Evolutionary conservation across 345 rosid species (phyloP).

Genomic region (Citrus australasica): DNA sequence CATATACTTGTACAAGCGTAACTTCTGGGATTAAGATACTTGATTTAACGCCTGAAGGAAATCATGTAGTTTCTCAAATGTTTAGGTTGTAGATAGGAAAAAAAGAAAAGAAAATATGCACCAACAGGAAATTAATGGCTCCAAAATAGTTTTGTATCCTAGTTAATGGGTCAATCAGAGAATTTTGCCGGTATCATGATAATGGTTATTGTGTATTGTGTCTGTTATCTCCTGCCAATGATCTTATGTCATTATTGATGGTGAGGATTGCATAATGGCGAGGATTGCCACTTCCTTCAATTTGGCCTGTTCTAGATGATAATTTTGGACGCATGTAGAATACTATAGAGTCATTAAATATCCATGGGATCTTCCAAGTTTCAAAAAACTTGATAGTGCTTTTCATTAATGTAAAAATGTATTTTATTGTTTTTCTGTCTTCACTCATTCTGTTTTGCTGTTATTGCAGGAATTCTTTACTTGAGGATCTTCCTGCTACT

Average conservation of each 20-base stretch:
- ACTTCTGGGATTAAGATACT: constrained; percentile 42
- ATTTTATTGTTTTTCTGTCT: neutral
- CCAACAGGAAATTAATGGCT: constrained; percentile 32
- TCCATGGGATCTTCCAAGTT: constrained; percentile 25
- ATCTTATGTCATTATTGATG: constrained; percentile 4
- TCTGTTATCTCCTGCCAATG: neutral
- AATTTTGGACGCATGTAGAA: constrained; percentile 4
- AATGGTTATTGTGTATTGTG: constrained; percentile 4
- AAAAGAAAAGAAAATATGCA: constrained; percentile 17
- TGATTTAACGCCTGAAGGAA: constrained; percentile 26
- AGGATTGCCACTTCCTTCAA: constrained; percentile 12
- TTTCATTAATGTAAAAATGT: neutral
- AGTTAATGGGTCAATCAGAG: neutral
- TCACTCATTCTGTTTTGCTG: constrained; percentile 10
- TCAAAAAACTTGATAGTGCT: neutral
- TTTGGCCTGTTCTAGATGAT: neutral
- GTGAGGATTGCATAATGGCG: constrained; percentile 3
- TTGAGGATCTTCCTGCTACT: constrained; percentile 35
- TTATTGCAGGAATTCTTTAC: constrained; percentile 44
- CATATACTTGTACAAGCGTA: constrained; percentile 63
- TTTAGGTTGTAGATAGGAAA: constrained; percentile 16
- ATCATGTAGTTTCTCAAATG: constrained; percentile 25
- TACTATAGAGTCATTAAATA: constrained; percentile 15
- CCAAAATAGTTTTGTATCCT: constrained; percentile 9
- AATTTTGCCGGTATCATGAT: constrained; percentile 1